phyloP scores from a whole-genome alignment of 192 early-diverging fungal genomes.

The Coemansia reversa region DNA sequence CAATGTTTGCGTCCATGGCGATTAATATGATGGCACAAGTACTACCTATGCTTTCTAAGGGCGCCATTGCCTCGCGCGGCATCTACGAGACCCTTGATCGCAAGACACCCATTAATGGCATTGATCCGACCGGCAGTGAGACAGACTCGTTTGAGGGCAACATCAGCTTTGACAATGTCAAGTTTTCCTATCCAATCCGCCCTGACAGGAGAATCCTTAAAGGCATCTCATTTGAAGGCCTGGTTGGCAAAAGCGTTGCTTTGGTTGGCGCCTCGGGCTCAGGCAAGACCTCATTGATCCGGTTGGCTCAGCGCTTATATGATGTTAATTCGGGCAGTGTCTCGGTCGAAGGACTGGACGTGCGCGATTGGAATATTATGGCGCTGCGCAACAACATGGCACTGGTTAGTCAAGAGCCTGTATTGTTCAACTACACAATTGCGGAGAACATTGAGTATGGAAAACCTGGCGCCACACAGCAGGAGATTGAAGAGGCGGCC shows the following conservation, averaged over 20 bases:
- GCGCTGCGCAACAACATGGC: constrained; percentile 73
- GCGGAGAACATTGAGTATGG: constrained; percentile 86
- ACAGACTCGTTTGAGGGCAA: constrained; percentile 61
- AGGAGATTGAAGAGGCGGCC: constrained; percentile 62
- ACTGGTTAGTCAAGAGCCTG: constrained; percentile 88
- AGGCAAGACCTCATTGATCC: constrained; percentile 73
- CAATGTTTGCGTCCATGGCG: constrained; percentile 59
- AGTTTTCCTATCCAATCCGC: constrained; percentile 68
- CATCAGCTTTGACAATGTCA: constrained; percentile 47
- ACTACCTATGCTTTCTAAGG: constrained; percentile 74
- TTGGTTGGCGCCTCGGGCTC: constrained; percentile 83
- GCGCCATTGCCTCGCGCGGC: constrained; percentile 72
- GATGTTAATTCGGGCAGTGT: constrained; percentile 60
- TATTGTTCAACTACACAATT: constrained; percentile 83
- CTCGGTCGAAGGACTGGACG: constrained; percentile 32
- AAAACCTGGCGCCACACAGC: constrained; percentile 57
- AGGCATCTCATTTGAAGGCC: constrained; percentile 57
- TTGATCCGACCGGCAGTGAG: constrained; percentile 52
- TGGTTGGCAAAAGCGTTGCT: constrained; percentile 72
- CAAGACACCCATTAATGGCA: constrained; percentile 58
- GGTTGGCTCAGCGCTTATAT: constrained; percentile 75
- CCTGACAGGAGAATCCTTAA: constrained; percentile 63
- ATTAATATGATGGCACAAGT: constrained; percentile 61
- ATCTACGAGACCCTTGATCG: constrained; percentile 79
- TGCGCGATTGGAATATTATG: constrained; percentile 63